phyloP scores from a whole-genome alignment of 75 land plant species.

The Isoetes taiwanensis region DNA sequence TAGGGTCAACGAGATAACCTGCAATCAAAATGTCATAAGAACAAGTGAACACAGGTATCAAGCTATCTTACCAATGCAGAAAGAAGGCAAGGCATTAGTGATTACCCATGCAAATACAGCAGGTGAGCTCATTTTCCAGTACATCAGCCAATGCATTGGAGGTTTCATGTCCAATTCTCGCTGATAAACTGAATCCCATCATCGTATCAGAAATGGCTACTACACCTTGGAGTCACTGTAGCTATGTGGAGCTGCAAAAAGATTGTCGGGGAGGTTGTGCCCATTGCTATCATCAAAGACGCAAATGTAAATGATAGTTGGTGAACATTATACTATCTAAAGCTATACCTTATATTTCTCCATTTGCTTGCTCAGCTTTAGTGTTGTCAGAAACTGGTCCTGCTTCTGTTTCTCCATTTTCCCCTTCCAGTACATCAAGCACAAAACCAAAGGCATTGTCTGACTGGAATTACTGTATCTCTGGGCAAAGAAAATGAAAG shows the following conservation, averaged over 20 bases:
- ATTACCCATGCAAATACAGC: neutral
- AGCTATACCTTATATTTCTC: too few species aligned
- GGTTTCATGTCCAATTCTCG: neutral
- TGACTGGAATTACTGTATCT: slow-evolving; percentile 25
- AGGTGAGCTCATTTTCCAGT: neutral
- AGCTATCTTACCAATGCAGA: too few species aligned
- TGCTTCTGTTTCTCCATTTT: slow-evolving; percentile 19
- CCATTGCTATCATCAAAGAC: too few species aligned
- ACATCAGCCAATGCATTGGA: neutral
- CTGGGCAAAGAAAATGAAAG: slow-evolving; percentile 17
- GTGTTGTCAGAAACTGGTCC: slow-evolving; percentile 12
- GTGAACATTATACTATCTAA: too few species aligned
- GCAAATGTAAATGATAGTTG: too few species aligned
- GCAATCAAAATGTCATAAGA: neutral
- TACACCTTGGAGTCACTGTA: slow-evolving; percentile 1
- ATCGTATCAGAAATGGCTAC: neutral
- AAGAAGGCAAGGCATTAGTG: neutral
- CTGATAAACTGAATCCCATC: neutral
- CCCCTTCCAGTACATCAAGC: slow-evolving; percentile 29
- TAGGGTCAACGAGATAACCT: neutral
- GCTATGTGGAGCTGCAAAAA: too few species aligned
- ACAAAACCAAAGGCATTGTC: slow-evolving; percentile 32
- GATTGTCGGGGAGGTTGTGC: too few species aligned
- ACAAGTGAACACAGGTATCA: neutral
- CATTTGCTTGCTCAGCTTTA: slow-evolving; percentile 15